phyloP scores from a whole-genome alignment of 257 asterid species.

The Primulina eburnea region DNA sequence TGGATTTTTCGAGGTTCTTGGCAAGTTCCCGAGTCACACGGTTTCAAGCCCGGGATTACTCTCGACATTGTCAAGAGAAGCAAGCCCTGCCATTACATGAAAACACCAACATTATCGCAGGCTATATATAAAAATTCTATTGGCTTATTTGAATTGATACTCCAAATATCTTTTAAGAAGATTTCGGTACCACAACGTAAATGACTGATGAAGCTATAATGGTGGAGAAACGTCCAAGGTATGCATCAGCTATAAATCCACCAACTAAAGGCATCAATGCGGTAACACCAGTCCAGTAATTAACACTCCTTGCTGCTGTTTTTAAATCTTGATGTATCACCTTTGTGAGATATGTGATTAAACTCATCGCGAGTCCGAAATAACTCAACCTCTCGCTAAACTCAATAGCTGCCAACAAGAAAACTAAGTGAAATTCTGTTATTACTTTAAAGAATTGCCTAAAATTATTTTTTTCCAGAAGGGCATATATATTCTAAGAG shows the following conservation, averaged over 20 bases:
- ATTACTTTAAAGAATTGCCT: too few relatives aligned
- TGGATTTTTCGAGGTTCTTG: slow-evolving; percentile 44
- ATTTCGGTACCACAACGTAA: slow-evolving; percentile 56
- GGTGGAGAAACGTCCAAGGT: slow-evolving; percentile 74
- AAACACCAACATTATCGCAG: background rate
- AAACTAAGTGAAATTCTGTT: too few relatives aligned
- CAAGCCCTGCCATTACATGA: slow-evolving; percentile 53
- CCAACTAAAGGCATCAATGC: slow-evolving; percentile 80
- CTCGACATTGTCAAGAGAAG: slow-evolving; percentile 68
- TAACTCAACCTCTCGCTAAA: slow-evolving; percentile 88
- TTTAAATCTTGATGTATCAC: slow-evolving; percentile 73
- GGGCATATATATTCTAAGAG: background rate
- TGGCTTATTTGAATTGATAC: background rate
- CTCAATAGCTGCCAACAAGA: slow-evolving; percentile 53
- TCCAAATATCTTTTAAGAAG: background rate
- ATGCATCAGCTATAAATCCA: slow-evolving; percentile 84
- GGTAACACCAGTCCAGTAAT: slow-evolving; percentile 82
- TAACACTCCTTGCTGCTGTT: slow-evolving; percentile 73
- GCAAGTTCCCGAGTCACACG: slow-evolving; percentile 38
- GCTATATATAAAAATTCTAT: background rate
- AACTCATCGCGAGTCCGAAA: slow-evolving; percentile 71
- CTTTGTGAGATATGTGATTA: slow-evolving; percentile 75
- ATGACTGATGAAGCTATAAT: slow-evolving; percentile 60
- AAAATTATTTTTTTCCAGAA: background rate
- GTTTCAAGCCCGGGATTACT: slow-evolving; percentile 49